phyloP scores from a whole-genome alignment of 768 basidiomycete species.

The Favolaschia claudopus region DNA sequence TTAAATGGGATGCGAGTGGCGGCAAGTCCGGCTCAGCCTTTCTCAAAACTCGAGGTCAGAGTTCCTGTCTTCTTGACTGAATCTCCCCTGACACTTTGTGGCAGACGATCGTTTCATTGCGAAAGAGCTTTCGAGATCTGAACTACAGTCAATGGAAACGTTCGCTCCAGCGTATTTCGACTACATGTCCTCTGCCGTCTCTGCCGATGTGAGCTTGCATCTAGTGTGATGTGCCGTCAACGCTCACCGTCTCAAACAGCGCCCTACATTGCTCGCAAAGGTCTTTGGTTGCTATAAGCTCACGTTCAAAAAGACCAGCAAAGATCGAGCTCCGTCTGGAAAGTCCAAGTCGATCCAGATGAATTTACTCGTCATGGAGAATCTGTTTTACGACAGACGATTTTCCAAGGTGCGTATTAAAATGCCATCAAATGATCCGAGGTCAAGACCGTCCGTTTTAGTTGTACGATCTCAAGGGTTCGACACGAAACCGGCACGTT shows the following conservation, averaged over 20 bases:
- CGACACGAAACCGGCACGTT: conserved; percentile 92
- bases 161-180: conserved; percentile 98
- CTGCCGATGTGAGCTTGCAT: conserved; percentile 68
- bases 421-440: neutral
- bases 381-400: conserved; percentile 90
- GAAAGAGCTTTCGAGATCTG: conserved; percentile 91
- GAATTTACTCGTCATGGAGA: conserved; percentile 98
- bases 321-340: conserved; percentile 62
- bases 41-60: conserved; percentile 95
- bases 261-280: conserved; percentile 94
- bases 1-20: conserved; percentile 95
- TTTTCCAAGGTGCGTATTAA: conserved; percentile 76
- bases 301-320: conserved; percentile 83
- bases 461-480: conserved; percentile 98
- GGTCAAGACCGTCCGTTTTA: conserved; percentile 39
- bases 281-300: conserved; percentile 97
- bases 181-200: conserved; percentile 95
- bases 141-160: conserved; percentile 93
- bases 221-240: conserved; percentile 7
- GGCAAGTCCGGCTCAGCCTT: conserved; percentile 98
- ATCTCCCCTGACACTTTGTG: neutral
- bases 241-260: conserved; percentile 51
- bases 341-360: conserved; percentile 87
- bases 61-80: conserved; percentile 19
- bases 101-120: conserved; percentile 98